Conservation (phyloP, 2,329 filamentous ascomycete genomes). For the Ophioceras dolichostomum region DNA sequence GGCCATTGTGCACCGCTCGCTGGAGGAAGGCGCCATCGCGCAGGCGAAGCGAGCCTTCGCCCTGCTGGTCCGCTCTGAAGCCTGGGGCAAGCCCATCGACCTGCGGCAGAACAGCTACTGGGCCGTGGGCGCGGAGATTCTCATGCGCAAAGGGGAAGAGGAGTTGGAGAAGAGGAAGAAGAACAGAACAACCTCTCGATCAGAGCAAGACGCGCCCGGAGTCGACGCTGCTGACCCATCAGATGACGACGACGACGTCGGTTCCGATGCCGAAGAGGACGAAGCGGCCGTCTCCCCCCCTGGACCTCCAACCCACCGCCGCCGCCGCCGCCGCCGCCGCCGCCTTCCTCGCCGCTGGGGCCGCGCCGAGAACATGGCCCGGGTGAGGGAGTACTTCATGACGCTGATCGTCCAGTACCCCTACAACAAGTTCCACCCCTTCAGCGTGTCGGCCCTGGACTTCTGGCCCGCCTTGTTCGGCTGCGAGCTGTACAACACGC, state of each 20-base stretch:
- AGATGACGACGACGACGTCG: conserved; percentile 9
- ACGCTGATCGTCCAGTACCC: conserved; percentile 66
- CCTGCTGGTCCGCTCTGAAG: conserved; percentile 47
- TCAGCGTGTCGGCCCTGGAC: conserved; percentile 51
- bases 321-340: neutral
- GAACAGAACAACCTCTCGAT: too few relatives aligned
- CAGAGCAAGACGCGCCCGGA: too few relatives aligned
- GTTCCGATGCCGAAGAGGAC: neutral
- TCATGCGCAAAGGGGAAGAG: conserved; percentile 48
- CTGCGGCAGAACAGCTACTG: conserved; percentile 59
- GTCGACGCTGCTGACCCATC: too few relatives aligned
- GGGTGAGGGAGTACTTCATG: conserved; percentile 55
- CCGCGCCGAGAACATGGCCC: conserved; percentile 29
- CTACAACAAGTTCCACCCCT: conserved; percentile 47
- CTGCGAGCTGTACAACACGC: conserved; percentile 66
- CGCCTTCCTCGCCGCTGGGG: conserved; percentile 23
- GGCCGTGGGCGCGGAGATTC: conserved; percentile 74
- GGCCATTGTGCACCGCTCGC: conserved; percentile 57
- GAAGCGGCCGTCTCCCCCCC: too few relatives aligned
- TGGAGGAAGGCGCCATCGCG: conserved; percentile 56
- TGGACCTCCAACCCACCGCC: conserved; percentile 1
- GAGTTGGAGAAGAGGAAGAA: conserved; percentile 9
- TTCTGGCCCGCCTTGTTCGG: conserved; percentile 76
- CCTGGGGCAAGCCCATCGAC: conserved; percentile 48
- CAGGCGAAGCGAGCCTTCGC: conserved; percentile 67